Evolutionary conservation across 192 early-diverging fungal species (phyloP), one percentile per base, ranked within the genome.

Genomic region (Backusella macrospora): DNA sequence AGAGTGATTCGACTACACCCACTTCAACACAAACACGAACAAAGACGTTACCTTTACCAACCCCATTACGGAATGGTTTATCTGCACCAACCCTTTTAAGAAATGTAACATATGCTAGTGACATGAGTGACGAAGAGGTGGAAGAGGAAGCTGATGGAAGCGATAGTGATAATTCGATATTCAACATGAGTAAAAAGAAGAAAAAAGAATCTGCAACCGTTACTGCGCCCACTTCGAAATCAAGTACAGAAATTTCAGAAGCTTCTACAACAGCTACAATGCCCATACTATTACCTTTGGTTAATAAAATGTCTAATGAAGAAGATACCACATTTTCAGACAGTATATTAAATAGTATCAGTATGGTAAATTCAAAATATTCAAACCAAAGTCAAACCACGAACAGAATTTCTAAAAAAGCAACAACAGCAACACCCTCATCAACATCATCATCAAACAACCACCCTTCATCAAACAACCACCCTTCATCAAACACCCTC

Each of bases 81-180:
- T 37, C 18, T 16, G 38, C 65, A 39, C 18, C 70, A 16, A 45
- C 43, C 9, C 40, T 18, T 64, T 62, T 64, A 72, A 39, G 62
- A 40, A 72, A 44, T 29, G 43, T 45, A 10, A 63, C 43, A n/a
- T 72, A 43, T 63, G 71, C 71, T 18, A 72, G 71, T 72, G 71
- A 72, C 46, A 62, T 44, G 7, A 64, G 62, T 45, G 71, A 72
- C 14, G 62, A 72, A 16, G 59, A 64, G 16, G 62, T 23, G 1
- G 34, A 64, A n/a, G 67, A 69, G 12, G n/a, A 39, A 2, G 38
- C 3, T 3, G 15, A 26, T 37, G 26, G 34, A 6, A 66, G 65
- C n/a, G 40, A 43, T 66, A 66, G 65, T 13, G 40, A 43, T 9
- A 39, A 23, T n/a, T 68, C 67, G 13, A 14, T 66, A 46, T 68